Evolutionary conservation across 306 rosid species (phyloP), one percentile per base, ranked within the genome.

Genomic region (Sicyos baderoa): DNA sequence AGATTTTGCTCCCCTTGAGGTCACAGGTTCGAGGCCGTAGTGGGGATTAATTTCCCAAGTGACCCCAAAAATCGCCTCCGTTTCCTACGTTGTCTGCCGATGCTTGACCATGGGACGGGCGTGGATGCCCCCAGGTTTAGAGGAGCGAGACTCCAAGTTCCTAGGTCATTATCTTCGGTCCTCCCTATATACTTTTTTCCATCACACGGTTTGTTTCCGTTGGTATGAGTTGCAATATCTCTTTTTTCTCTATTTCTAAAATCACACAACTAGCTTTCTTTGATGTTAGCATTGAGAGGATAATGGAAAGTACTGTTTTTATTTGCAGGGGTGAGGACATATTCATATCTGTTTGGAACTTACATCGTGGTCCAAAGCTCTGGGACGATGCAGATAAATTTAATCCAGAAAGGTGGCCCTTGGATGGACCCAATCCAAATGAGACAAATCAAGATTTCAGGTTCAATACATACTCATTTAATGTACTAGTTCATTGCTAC

Each of bases 401-500:
- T 76, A 80, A 79, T 69, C 97, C 99, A 1, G 99, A 93, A 81
- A 93, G 97, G 78, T 93, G 99, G 97, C 82, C 94, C 35, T 81
- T 93, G 68, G 97, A 90, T 78, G 97, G 96, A 78, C 97, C 99
- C 72, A 93, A 86, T 81, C 99, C 99, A 22, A 93, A 93, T 10
- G 97, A 93, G 80, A 86, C 90, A 4, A 93, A 90, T 81, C 99
- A 93, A 88, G 86, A 82, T 72, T 93, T 90, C 87, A 86, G 86
- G 99, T 93, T 5, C 42, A 22, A 51, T 21, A n/a, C 22, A 49
- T 75, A 37, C 54, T 42, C 72, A 61, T 64, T 35, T 19, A 61
- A 49, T 18, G 49, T 4, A 17, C n/a, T 3, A 61, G 49, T 61
- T 74, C 16, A 8, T 1, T 7, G 25, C 11, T 44, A 22, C 60